Conservation (phyloP, 2,329 filamentous ascomycete species). For the Penicillium frequentans region DNA sequence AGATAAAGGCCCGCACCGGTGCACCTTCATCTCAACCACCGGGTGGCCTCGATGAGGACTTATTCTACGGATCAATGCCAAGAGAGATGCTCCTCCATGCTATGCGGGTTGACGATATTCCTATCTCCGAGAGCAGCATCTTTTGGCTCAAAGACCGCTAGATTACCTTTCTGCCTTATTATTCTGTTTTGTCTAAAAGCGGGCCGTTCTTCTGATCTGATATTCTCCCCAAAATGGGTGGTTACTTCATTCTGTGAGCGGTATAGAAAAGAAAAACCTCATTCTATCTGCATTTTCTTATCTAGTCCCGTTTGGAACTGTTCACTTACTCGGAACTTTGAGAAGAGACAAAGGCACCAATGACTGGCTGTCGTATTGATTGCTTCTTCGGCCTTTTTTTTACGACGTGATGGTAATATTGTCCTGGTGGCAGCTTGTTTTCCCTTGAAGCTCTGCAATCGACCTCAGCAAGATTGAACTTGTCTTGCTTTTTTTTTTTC, state of each 20-base stretch:
- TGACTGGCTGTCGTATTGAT: not conserved
- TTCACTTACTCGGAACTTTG: not conserved
- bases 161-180: not conserved
- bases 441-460: not conserved
- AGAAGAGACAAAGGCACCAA: not conserved
- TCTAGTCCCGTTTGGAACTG: not conserved
- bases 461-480: not conserved
- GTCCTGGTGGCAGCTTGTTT: slow-evolving; percentile 1
- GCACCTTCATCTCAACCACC: slow-evolving; percentile 12
- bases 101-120: slow-evolving; percentile 29
- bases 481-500: not conserved
- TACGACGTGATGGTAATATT: slow-evolving; percentile 12
- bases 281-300: not conserved
- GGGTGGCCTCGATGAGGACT: slow-evolving; percentile 38
- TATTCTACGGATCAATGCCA: slow-evolving; percentile 41
- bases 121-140: slow-evolving; percentile 25
- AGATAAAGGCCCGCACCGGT: slow-evolving; percentile 37
- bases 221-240: not conserved
- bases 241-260: not conserved
- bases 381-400: slow-evolving; percentile 1
- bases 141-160: slow-evolving; percentile 28
- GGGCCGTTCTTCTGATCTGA: not conserved
- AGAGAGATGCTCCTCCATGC: slow-evolving; percentile 30
- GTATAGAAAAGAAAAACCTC: not conserved
- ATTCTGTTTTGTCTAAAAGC: not conserved